Base-by-base conservation (phyloP, 768 basidiomycete genomes). In the Boletus sensibilis region DNA sequence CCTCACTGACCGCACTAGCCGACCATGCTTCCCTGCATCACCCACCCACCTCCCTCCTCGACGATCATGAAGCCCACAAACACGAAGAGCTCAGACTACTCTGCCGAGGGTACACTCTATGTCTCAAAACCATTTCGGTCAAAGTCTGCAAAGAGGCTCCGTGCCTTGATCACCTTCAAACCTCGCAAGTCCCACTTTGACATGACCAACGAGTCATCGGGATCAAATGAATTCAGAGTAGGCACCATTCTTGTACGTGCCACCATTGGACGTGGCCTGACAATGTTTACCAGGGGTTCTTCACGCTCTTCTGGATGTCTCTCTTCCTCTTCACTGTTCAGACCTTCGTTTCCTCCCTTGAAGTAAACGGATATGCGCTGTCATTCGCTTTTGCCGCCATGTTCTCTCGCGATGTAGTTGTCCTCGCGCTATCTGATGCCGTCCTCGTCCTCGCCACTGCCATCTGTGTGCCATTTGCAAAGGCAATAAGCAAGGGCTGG, bases 291-390 rank as follows among this genome's bases (percentile, higher is more conserved):
- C 63, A 90, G 87, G 96, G 96, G 1, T 98, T 98, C 77, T 98
- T 94, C 73, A 84, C 90, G 4, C 81, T 98, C 48, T 98, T 98
- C 75, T 98, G 97, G 86, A 85, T 91, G 53, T 87, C 87, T 21
- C 83, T 95, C 61, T 94, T 91, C 64, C 81, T 96, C 48, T 86
- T 93, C 67, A 82, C 87, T 12, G 68, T 94, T 39, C 81, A 87
- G 62, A 90, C 90, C 4, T 92, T 91, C 72, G 76, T 92, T 50
- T 81, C 79, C 49, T 86, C 86, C 68, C 84, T 89, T 60, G 88
- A 94, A 68, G 78, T 79, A n/a, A 86, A 78, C 47, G 94, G 94
- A 20, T 83, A 84, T 38, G 82, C 91, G 0, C 79, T 96, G 48
- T 87, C 87, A 43, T 78, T 92, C 55, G 79, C 77, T 6, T 98